These are phyloP conservation scores for Puccinia novopanici DNA, from an alignment of 1,284 basidiomycete genomes.

Conservation along the genomic window DNA sequence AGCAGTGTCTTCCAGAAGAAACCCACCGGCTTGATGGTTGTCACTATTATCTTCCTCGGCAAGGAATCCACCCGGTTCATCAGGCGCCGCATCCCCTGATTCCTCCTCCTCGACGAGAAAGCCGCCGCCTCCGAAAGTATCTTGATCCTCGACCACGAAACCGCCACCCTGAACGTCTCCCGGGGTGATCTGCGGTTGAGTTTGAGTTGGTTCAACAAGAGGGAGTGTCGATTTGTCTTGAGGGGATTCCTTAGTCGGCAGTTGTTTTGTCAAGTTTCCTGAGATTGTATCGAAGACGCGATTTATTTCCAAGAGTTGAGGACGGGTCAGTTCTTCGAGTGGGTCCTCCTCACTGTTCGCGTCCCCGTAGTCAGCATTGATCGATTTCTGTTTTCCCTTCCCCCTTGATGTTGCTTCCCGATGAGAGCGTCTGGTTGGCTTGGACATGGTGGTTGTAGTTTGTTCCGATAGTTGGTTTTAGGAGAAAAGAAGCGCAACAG, in stretches of 20 bases:
- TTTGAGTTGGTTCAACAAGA: background rate
- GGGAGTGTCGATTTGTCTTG: background rate
- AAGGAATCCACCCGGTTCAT: constrained; percentile 1
- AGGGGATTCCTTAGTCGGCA: background rate
- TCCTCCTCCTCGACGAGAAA: constrained; percentile 18
- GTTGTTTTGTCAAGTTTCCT: background rate
- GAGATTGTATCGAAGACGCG: constrained; percentile 38
- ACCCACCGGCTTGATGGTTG: background rate
- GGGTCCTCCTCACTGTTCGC: constrained; percentile 32
- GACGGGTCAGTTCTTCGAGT: constrained; percentile 41
- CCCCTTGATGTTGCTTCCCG: constrained; percentile 11
- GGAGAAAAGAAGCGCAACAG: too few species aligned
- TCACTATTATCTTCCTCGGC: background rate
- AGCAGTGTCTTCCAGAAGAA: background rate
- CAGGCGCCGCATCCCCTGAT: background rate
- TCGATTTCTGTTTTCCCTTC: constrained; percentile 10
- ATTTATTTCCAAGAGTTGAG: constrained; percentile 45
- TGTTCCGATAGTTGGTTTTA: background rate
- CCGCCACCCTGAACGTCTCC: constrained; percentile 12
- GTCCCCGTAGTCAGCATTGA: background rate
- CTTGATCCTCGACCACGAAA: constrained; percentile 6
- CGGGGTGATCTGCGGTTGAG: background rate
- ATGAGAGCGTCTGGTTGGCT: background rate
- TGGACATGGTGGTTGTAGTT: constrained; percentile 1
- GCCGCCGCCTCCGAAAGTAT: constrained; percentile 4